Conservation (phyloP, 2,329 filamentous ascomycete genomes). For the Penicillium sp. region DNA sequence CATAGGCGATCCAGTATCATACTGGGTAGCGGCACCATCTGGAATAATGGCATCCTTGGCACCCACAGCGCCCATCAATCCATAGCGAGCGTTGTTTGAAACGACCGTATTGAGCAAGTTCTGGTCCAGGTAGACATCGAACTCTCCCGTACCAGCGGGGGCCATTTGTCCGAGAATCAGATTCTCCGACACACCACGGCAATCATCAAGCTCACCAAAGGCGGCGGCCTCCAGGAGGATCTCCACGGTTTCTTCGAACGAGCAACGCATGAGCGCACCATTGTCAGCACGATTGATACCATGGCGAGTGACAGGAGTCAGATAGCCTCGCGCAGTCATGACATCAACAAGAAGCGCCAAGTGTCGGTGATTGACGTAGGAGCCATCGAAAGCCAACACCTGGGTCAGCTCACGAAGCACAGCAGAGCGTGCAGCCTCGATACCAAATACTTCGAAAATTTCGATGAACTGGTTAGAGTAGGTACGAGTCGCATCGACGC, state of each 20-base stretch:
- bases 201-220: slow-evolving; percentile 92
- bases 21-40: slow-evolving; percentile 86
- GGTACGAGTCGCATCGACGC: slow-evolving; percentile 78
- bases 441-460: slow-evolving; percentile 89
- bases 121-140: slow-evolving; percentile 87
- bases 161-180: slow-evolving; percentile 97
- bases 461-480: slow-evolving; percentile 96
- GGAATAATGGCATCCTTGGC: slow-evolving; percentile 65
- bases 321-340: slow-evolving; percentile 90
- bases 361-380: slow-evolving; percentile 98
- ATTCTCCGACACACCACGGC: slow-evolving; percentile 96
- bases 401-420: slow-evolving; percentile 82
- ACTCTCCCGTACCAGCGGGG: slow-evolving; percentile 93
- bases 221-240: slow-evolving; percentile 94
- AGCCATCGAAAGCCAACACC: slow-evolving; percentile 96
- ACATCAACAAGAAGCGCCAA: slow-evolving; percentile 92
- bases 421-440: slow-evolving; percentile 84
- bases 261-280: slow-evolving; percentile 97
- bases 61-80: slow-evolving; percentile 71
- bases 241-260: slow-evolving; percentile 98
- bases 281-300: slow-evolving; percentile 98
- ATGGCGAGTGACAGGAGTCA: slow-evolving; percentile 95
- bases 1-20: slow-evolving; percentile 66
- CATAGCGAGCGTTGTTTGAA: slow-evolving; percentile 81
- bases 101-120: slow-evolving; percentile 94